Evolutionary conservation across 345 rosid genomes (phyloP).

Genomic region (Streptanthus diversifolius): DNA sequence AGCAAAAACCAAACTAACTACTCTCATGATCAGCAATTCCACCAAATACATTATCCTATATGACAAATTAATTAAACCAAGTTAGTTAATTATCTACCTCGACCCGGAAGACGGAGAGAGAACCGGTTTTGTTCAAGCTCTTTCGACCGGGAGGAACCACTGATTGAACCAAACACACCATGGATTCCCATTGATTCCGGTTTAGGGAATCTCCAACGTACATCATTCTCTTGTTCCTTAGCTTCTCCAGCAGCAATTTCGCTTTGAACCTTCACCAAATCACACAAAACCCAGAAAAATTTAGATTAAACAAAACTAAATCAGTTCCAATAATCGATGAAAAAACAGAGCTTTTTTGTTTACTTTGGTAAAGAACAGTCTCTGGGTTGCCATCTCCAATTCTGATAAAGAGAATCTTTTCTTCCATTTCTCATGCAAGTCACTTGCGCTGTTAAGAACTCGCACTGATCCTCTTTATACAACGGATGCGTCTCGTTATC

Average conservation of each 20-base stretch:
- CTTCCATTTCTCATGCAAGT: constrained; percentile 95
- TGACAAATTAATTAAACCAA: background rate
- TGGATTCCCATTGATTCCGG: constrained; percentile 98
- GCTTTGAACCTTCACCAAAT: constrained; percentile 58
- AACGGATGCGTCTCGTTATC: constrained; percentile 71
- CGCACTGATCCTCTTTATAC: constrained; percentile 83
- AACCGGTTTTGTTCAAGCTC: constrained; percentile 66
- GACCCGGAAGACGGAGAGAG: constrained; percentile 65
- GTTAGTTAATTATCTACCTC: constrained; percentile 42
- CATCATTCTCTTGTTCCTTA: constrained; percentile 91
- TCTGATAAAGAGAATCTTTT: constrained; percentile 72
- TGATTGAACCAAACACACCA: constrained; percentile 91
- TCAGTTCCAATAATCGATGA: background rate
- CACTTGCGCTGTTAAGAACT: constrained; percentile 78
- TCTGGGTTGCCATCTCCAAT: constrained; percentile 96
- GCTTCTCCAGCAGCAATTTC: constrained; percentile 63
- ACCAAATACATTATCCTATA: background rate
- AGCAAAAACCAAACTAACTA: background rate
- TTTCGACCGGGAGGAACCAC: constrained; percentile 60
- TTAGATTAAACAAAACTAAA: background rate
- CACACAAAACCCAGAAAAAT: background rate
- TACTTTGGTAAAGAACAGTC: constrained; percentile 85
- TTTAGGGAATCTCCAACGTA: constrained; percentile 93
- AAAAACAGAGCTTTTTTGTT: constrained; percentile 10
- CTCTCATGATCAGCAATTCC: constrained; percentile 13